phyloP scores from a whole-genome alignment of 208 protist species.

The Crithidia fasciculata region DNA sequence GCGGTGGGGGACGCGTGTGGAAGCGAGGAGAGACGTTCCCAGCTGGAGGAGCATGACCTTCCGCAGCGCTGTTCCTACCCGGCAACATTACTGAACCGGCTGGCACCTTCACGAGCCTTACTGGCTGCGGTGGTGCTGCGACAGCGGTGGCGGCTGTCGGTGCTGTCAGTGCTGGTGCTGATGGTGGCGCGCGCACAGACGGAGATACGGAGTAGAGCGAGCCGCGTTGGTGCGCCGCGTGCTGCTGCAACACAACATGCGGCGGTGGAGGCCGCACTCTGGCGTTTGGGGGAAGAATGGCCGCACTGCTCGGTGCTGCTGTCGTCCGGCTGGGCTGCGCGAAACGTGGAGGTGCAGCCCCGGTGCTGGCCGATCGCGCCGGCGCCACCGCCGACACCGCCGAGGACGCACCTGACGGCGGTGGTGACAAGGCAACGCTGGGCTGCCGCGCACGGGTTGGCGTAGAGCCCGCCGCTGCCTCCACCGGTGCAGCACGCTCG shows the following conservation, averaged over 20 bases:
- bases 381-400: background rate
- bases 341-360: too few relatives aligned
- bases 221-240: background rate
- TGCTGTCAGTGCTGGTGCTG: too few relatives aligned
- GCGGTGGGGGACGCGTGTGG: background rate
- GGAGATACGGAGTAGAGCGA: conserved; percentile 12
- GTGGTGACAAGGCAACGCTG: background rate
- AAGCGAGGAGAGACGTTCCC: background rate
- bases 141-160: too few relatives aligned
- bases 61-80: too few relatives aligned
- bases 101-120: conserved; percentile 2
- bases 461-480: background rate
- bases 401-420: background rate
- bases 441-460: conserved; percentile 5
- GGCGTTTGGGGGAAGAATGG: too few relatives aligned
- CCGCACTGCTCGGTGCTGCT: too few relatives aligned
- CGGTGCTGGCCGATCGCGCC: too few relatives aligned
- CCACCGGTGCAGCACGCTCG: conserved; percentile 21
- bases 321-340: too few relatives aligned
- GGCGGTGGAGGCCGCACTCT: background rate
- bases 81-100: background rate
- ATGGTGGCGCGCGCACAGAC: background rate
- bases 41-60: too few relatives aligned
- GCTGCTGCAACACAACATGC: background rate
- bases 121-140: too few relatives aligned